Evolutionary conservation across 805 yeast species (phyloP).

Genomic region (Saccharomycopsis sp.): DNA sequence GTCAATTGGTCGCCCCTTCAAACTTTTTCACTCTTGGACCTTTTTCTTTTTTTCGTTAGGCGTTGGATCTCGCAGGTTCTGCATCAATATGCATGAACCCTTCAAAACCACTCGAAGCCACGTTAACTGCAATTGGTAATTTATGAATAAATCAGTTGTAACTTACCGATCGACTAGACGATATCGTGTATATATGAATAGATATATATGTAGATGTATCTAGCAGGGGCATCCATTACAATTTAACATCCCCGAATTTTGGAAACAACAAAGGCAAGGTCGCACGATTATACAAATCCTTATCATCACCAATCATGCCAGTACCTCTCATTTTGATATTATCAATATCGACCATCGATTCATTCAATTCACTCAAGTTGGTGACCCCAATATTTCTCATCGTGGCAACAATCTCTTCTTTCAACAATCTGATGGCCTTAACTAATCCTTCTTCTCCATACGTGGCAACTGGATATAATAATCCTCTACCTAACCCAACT

Average conservation of each 20-base stretch:
- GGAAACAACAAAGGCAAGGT: constrained; percentile 10
- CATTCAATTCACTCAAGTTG: constrained; percentile 47
- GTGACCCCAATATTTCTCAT: constrained; percentile 76
- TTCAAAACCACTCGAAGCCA: no score
- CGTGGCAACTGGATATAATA: constrained; percentile 55
- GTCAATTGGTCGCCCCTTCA: no score
- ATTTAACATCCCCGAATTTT: constrained; percentile 5
- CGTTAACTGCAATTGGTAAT: no score
- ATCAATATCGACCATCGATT: constrained; percentile 50
- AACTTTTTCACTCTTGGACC: no score
- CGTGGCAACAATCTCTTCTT: constrained; percentile 64
- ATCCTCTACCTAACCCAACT: constrained; percentile 66
- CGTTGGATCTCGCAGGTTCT: no score
- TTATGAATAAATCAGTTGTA: no score
- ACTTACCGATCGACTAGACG: no score
- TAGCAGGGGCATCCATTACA: constrained; percentile 6
- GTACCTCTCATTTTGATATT: constrained; percentile 28
- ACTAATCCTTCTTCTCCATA: constrained; percentile 61
- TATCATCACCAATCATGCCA: constrained; percentile 6
- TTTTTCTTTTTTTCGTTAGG: no score
- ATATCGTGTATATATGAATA: no score
- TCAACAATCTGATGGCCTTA: constrained; percentile 51
- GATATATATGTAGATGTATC: no score
- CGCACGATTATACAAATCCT: constrained; percentile 13
- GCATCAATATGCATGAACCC: no score